Evolutionary conservation across 2,329 filamentous ascomycete genomes (phyloP).

Genomic region (Nectriaceae sp.): DNA sequence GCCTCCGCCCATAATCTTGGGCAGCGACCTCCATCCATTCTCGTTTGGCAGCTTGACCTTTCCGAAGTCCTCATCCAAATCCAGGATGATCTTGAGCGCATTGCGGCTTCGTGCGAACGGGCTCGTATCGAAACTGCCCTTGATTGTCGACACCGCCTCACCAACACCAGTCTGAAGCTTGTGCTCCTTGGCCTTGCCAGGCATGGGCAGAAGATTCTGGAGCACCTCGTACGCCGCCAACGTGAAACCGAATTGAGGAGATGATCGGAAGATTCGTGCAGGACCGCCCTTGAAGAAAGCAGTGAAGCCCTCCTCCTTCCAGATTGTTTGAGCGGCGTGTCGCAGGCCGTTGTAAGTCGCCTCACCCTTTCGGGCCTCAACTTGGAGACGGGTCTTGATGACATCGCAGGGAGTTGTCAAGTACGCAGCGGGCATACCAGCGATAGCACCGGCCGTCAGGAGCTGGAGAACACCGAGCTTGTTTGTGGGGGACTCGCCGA

Average conservation of each 20-base stretch:
- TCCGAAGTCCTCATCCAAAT: constrained; percentile 92
- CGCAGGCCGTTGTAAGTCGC: constrained; percentile 82
- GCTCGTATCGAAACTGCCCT: constrained; percentile 40
- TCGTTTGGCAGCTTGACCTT: constrained; percentile 62
- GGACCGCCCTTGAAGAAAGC: constrained; percentile 99
- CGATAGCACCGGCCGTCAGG: constrained; percentile 90
- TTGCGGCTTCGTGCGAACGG: constrained; percentile 72
- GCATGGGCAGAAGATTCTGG: constrained; percentile 73
- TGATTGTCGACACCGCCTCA: constrained; percentile 58
- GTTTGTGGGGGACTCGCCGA: constrained; percentile 85
- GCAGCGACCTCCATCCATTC: constrained; percentile 55
- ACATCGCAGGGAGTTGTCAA: constrained; percentile 97
- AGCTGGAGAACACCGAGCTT: constrained; percentile 90
- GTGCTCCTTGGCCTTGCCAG: constrained; percentile 61
- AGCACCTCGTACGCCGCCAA: constrained; percentile 93
- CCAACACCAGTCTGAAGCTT: constrained; percentile 58
- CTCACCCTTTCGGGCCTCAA: constrained; percentile 96
- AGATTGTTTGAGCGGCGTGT: constrained; percentile 82
- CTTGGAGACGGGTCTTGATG: constrained; percentile 97
- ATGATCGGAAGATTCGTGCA: constrained; percentile 91
- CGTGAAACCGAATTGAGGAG: constrained; percentile 97
- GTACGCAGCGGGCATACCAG: constrained; percentile 89
- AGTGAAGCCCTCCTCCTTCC: constrained; percentile 86
- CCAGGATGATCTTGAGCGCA: constrained; percentile 91
- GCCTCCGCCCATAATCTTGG: constrained; percentile 49